Conservation (phyloP, 2,329 filamentous ascomycete species). For the Penicillium paneum region DNA sequence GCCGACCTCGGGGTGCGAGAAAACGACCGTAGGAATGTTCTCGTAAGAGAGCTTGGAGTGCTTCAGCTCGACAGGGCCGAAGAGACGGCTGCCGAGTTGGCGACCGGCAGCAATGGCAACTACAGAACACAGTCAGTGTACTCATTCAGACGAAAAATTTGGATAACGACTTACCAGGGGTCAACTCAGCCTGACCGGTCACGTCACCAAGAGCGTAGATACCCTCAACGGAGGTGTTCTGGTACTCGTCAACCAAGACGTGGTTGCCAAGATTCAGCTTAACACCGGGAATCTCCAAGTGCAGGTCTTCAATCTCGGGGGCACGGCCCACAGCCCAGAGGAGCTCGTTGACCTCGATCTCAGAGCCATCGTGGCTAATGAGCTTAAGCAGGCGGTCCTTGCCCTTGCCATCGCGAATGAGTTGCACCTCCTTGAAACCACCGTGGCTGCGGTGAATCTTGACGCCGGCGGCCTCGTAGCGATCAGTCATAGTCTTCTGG, state of each 20-base stretch:
- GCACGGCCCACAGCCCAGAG: conserved; percentile 51
- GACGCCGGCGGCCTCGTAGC: conserved; percentile 50
- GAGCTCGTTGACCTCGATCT: conserved; percentile 49
- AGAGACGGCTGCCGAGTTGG: conserved; percentile 50
- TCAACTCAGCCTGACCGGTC: conserved; percentile 51
- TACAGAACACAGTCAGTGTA: conserved; percentile 10
- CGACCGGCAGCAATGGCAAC: conserved; percentile 54
- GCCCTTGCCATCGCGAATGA: conserved; percentile 46
- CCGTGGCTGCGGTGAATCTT: conserved; percentile 48
- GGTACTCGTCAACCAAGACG: conserved; percentile 49
- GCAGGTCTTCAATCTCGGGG: conserved; percentile 45
- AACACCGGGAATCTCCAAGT: conserved; percentile 43
- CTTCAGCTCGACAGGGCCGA: conserved; percentile 47
- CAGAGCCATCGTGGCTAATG: conserved; percentile 42
- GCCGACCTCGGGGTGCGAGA: conserved; percentile 51
- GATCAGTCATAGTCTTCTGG: conserved; percentile 51
- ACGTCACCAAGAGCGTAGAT: conserved; percentile 53
- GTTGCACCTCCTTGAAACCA: conserved; percentile 48
- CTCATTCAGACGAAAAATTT: neutral
- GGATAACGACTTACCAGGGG: conserved; percentile 41
- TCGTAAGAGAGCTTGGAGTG: conserved; percentile 47
- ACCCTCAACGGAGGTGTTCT: conserved; percentile 48
- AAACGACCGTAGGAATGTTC: conserved; percentile 54
- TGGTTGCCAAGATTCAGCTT: conserved; percentile 41
- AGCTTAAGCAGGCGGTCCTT: conserved; percentile 48